Evolutionary conservation across 2,329 filamentous ascomycete genomes (phyloP).

Genomic region (Penicillium sp.): DNA sequence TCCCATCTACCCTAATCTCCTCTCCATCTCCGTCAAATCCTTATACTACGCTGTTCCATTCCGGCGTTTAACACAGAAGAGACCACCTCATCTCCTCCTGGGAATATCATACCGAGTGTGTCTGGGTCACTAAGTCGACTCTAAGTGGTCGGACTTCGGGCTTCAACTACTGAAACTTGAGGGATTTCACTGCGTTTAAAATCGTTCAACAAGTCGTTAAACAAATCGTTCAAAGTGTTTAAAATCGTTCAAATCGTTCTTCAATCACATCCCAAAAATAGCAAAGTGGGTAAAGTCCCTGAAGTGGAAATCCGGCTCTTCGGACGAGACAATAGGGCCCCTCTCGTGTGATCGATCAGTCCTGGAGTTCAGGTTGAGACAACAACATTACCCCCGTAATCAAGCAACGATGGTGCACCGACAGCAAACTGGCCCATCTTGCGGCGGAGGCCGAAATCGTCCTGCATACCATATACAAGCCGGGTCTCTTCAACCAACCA

Average conservation of each 20-base stretch:
- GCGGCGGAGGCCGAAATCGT: slow-evolving; percentile 1
- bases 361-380: background rate
- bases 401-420: slow-evolving; percentile 1
- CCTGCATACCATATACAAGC: slow-evolving; percentile 6
- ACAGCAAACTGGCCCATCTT: background rate
- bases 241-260: background rate
- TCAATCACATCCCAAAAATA: slow-evolving; percentile 13
- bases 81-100: slow-evolving; percentile 6
- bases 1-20: background rate
- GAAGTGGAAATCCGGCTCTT: slow-evolving; percentile 25
- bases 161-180: slow-evolving; percentile 10
- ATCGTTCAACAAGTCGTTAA: background rate
- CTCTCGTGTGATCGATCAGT: slow-evolving; percentile 7
- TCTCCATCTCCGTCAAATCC: background rate
- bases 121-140: slow-evolving; percentile 12
- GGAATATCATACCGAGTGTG: slow-evolving; percentile 11
- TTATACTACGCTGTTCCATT: background rate
- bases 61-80: slow-evolving; percentile 1
- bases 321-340: slow-evolving; percentile 11
- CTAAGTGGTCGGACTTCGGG: slow-evolving; percentile 21
- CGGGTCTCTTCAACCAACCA: slow-evolving; percentile 6
- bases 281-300: slow-evolving; percentile 7
- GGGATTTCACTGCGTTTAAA: slow-evolving; percentile 16
- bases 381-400: background rate
- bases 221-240: background rate